phyloP scores from a whole-genome alignment of 306 rosid species.

The Malus domestica region DNA sequence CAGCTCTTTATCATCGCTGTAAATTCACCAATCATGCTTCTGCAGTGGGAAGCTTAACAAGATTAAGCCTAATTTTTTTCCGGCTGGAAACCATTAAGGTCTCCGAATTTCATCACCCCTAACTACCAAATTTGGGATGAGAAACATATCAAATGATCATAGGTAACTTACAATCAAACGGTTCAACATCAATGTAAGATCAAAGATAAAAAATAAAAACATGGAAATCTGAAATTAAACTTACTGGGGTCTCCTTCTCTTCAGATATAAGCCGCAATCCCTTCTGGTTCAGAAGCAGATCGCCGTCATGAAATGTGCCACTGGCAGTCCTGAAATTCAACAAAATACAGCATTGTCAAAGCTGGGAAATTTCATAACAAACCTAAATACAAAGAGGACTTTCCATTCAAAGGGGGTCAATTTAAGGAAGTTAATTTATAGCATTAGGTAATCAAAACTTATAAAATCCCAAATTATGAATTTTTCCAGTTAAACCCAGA shows the following conservation, averaged over 20 bases:
- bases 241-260: conserved; percentile 60
- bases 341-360: neutral
- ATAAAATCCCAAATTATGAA: conserved; percentile 1
- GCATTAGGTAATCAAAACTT: neutral
- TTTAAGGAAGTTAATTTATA: conserved; percentile 1
- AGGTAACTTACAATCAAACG: neutral
- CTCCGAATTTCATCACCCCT: neutral
- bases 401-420: neutral
- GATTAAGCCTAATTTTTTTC: neutral
- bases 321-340: conserved; percentile 28
- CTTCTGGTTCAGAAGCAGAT: conserved; percentile 66
- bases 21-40: neutral
- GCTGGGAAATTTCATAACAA: neutral
- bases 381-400: neutral
- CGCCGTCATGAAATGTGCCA: conserved; percentile 95
- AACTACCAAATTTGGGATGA: neutral
- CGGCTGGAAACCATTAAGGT: neutral
- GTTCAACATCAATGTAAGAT: neutral
- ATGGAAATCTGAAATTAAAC: neutral
- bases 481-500: too few species aligned
- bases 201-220: neutral
- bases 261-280: conserved; percentile 68
- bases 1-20: neutral
- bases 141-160: neutral
- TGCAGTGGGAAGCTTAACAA: neutral